A percentile compares a stretch with the other conserved stretches of the same genome.
Conservation (phyloP, 768 basidiomycete genomes). For the Tylopilus sp. region DNA sequence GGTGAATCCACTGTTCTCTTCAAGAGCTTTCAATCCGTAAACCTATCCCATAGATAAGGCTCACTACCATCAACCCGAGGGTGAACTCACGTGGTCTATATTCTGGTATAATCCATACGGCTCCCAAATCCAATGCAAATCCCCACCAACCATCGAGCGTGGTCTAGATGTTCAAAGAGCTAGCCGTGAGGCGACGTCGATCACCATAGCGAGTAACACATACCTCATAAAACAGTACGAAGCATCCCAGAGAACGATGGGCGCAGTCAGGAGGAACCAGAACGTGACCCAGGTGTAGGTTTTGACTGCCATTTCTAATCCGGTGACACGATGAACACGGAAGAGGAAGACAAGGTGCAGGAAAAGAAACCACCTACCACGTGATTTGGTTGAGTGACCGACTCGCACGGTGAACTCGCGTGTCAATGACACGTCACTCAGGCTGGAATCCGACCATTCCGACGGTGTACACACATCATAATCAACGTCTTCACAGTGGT, state of each 20-base stretch:
- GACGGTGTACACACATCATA: background rate
- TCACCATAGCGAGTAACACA: background rate
- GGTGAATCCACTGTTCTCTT: constrained; percentile 72
- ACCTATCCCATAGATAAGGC: constrained; percentile 41
- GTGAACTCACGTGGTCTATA: constrained; percentile 41
- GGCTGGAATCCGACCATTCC: background rate
- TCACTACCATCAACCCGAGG: too few relatives aligned
- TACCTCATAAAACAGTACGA: constrained; percentile 81
- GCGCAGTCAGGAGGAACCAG: constrained; percentile 57
- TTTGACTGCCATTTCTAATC: constrained; percentile 44
- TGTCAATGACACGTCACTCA: background rate
- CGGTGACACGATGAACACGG: background rate
- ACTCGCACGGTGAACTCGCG: background rate
- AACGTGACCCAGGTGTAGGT: constrained; percentile 56
- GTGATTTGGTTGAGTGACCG: background rate
- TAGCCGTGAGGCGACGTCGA: background rate
- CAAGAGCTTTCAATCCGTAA: constrained; percentile 68
- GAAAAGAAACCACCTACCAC: background rate
- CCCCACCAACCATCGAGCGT: constrained; percentile 82
- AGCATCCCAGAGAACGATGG: constrained; percentile 73
- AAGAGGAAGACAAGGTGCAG: background rate
- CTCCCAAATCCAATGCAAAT: constrained; percentile 89
- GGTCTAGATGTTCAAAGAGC: constrained; percentile 46
- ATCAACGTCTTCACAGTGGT: background rate
- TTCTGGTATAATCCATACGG: constrained; percentile 78